Evolutionary conservation across 495 filamentous ascomycete genomes (phyloP).

Genomic region (Neurospora discreta): DNA sequence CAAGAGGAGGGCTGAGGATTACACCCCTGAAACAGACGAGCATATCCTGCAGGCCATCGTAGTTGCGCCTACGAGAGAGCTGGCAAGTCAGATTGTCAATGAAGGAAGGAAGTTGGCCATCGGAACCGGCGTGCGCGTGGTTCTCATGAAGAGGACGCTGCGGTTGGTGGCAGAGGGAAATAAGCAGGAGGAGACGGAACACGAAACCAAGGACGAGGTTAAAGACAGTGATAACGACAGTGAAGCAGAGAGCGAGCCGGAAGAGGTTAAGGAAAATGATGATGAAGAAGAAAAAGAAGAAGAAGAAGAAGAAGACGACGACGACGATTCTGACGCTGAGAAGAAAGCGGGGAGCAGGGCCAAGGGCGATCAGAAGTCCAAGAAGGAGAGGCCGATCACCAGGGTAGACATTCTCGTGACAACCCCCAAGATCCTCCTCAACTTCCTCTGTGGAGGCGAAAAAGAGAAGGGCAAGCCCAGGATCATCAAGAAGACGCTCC

Average conservation of each 20-base stretch:
- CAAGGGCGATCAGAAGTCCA: not conserved
- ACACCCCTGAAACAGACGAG: slow-evolving; percentile 13
- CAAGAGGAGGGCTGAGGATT: slow-evolving; percentile 28
- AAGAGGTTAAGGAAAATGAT: slow-evolving; percentile 22
- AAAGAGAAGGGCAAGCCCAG: slow-evolving; percentile 13
- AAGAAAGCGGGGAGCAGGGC: slow-evolving; percentile 17
- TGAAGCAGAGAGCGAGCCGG: slow-evolving; percentile 8
- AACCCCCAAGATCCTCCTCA: slow-evolving; percentile 69
- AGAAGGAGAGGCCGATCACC: slow-evolving; percentile 33
- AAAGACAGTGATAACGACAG: slow-evolving; percentile 10
- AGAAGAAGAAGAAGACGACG: slow-evolving; percentile 25
- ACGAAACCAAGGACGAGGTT: slow-evolving; percentile 27
- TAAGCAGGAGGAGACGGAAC: slow-evolving; percentile 28
- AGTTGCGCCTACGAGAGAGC: slow-evolving; percentile 84
- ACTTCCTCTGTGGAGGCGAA: slow-evolving; percentile 48
- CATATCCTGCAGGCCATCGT: slow-evolving; percentile 58
- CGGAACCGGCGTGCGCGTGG: slow-evolving; percentile 69
- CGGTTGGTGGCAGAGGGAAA: slow-evolving; percentile 42
- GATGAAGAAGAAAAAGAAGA: slow-evolving; percentile 26
- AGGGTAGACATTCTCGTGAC: slow-evolving; percentile 82
- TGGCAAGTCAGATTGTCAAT: slow-evolving; percentile 85
- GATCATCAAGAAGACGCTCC: slow-evolving; percentile 37
- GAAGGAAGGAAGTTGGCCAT: slow-evolving; percentile 73
- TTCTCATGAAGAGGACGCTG: slow-evolving; percentile 79
- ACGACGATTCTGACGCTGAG: slow-evolving; percentile 13